Conservation (phyloP, 2,329 filamentous ascomycete genomes). For the Whalleya microplaca region DNA sequence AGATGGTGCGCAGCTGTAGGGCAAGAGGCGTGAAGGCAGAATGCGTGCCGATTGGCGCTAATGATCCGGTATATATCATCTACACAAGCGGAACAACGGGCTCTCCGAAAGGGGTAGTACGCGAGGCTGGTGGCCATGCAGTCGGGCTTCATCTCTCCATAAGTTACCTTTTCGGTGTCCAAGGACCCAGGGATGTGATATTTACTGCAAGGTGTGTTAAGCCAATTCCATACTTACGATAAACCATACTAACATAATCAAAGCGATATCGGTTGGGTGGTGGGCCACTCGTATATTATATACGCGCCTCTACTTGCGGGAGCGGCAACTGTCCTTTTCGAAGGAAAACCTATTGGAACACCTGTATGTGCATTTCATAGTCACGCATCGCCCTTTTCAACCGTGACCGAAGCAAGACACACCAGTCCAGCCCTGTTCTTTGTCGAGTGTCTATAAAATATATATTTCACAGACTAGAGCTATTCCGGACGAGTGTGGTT, state of each 20-base stretch:
- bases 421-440: too few relatives aligned
- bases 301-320: slow-evolving; percentile 86
- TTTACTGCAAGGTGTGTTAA: slow-evolving; percentile 51
- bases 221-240: not conserved
- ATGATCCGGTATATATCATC: slow-evolving; percentile 82
- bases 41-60: slow-evolving; percentile 77
- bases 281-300: slow-evolving; percentile 84
- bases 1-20: slow-evolving; percentile 71
- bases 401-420: too few relatives aligned
- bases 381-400: not conserved
- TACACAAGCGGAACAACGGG: slow-evolving; percentile 78
- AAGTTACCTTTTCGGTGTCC: slow-evolving; percentile 79
- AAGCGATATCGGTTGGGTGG: slow-evolving; percentile 88
- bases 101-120: slow-evolving; percentile 69
- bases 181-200: slow-evolving; percentile 77
- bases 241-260: slow-evolving; percentile 14
- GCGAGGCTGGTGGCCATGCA: slow-evolving; percentile 84
- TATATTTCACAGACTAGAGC: too few relatives aligned
- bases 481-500: not conserved
- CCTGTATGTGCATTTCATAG: slow-evolving; percentile 45
- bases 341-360: slow-evolving; percentile 92
- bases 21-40: slow-evolving; percentile 69
- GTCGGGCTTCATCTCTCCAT: slow-evolving; percentile 84
- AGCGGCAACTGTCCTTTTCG: slow-evolving; percentile 84
- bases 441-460: too few relatives aligned